A percentile compares a stretch with the other conserved stretches of the same genome.
These are phyloP conservation scores for Pleurotus eryngii DNA, from an alignment of 768 basidiomycete species.

Conservation along the genomic window DNA sequence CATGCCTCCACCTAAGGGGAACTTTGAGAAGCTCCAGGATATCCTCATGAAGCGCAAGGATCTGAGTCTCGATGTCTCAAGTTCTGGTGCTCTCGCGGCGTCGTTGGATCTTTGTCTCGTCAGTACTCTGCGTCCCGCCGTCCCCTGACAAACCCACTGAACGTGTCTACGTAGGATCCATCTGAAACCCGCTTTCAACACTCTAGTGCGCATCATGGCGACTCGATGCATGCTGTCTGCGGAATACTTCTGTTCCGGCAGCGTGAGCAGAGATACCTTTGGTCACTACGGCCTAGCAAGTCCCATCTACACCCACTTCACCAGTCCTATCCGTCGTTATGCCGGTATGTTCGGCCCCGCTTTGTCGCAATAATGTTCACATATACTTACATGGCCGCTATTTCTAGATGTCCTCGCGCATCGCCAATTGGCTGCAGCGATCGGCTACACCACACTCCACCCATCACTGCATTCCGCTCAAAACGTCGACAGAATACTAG, in stretches of 20 bases:
- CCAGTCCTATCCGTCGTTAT: conserved; percentile 94
- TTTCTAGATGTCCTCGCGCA: conserved; percentile 86
- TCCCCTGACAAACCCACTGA: background rate
- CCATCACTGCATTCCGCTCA: conserved; percentile 83
- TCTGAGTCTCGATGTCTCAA: conserved; percentile 82
- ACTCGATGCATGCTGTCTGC: conserved; percentile 98
- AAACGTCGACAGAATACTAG: conserved; percentile 83
- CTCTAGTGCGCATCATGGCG: conserved; percentile 97
- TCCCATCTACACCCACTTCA: conserved; percentile 97
- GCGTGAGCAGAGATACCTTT: conserved; percentile 88
- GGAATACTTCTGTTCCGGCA: conserved; percentile 97
- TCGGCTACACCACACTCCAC: conserved; percentile 80
- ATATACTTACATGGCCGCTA: no score
- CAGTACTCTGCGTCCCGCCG: conserved; percentile 22
- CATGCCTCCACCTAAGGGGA: conserved; percentile 84
- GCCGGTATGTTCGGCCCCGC: conserved; percentile 54
- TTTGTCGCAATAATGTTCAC: background rate
- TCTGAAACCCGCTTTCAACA: conserved; percentile 91
- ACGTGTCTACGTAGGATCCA: conserved; percentile 55
- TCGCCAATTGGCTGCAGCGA: conserved; percentile 89
- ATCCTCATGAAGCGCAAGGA: conserved; percentile 84
- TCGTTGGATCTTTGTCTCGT: conserved; percentile 89
- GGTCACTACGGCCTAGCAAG: conserved; percentile 98
- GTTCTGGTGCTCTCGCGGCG: conserved; percentile 83
- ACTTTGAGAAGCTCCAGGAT: conserved; percentile 95